Conservation (phyloP, 306 rosid species). For the Fragaria vesca region DNA sequence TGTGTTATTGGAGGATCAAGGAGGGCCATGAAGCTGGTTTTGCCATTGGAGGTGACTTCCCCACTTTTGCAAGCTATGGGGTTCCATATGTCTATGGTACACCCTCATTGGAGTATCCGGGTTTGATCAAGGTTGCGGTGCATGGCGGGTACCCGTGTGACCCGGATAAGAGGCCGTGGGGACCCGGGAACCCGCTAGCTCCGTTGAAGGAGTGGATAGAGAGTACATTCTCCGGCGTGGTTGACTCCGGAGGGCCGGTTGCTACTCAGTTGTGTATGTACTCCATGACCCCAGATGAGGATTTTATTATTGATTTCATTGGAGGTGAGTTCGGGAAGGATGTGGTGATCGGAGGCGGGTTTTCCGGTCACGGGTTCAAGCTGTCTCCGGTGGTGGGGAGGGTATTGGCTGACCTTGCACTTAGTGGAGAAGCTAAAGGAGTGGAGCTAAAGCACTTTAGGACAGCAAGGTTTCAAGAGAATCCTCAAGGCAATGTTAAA, state of each 20-base stretch:
- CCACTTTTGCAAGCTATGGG: constrained; percentile 58
- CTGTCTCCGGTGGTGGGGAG: constrained; percentile 77
- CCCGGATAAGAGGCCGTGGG: constrained; percentile 80
- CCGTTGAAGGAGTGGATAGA: constrained; percentile 58
- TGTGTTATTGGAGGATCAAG: constrained; percentile 72
- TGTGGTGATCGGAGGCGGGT: constrained; percentile 80
- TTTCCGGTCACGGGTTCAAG: constrained; percentile 96
- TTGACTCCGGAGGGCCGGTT: constrained; percentile 55
- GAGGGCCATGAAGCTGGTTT: constrained; percentile 51
- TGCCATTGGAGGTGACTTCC: constrained; percentile 49
- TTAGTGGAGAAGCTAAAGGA: constrained; percentile 50
- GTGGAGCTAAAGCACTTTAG: constrained; percentile 59
- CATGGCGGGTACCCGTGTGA: constrained; percentile 68
- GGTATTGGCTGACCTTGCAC: constrained; percentile 56
- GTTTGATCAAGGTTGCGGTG: constrained; percentile 64
- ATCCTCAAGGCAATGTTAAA: constrained; percentile 47
- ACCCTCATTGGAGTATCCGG: constrained; percentile 80
- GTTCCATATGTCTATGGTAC: constrained; percentile 54
- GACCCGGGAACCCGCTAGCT: constrained; percentile 32
- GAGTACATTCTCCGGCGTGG: constrained; percentile 43
- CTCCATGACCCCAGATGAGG: constrained; percentile 76
- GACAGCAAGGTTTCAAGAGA: constrained; percentile 50
- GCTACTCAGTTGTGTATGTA: constrained; percentile 75
- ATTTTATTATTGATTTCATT: constrained; percentile 76
- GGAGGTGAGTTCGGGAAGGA: constrained; percentile 70